Percentiles rank a stretch among this genome's conserved stretches.
These are phyloP conservation scores for Sechiopsis laciniata DNA, from an alignment of 306 rosid species.

Conservation along the genomic window DNA sequence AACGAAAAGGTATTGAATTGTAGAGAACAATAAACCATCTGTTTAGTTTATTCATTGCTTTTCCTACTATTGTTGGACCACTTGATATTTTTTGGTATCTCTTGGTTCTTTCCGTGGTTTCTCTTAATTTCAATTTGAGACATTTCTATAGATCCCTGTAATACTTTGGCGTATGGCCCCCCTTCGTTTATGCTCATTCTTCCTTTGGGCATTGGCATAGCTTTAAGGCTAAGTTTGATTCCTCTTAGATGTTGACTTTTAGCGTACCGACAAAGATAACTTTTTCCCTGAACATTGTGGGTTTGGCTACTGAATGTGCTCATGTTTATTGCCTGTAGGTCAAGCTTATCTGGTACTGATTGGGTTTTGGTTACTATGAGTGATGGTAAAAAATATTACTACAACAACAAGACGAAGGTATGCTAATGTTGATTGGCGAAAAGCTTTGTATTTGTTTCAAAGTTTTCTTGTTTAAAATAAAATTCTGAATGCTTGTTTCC, in stretches of 20 bases:
- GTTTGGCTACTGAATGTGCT: slow-evolving; percentile 6
- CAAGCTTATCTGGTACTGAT: slow-evolving; percentile 69
- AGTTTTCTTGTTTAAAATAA: not conserved
- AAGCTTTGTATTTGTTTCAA: not conserved
- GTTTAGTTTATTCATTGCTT: not conserved
- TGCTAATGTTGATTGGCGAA: slow-evolving; percentile 10
- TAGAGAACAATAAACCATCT: not conserved
- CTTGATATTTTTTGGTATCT: not conserved
- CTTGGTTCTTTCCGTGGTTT: not conserved
- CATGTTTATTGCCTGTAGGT: slow-evolving; percentile 39
- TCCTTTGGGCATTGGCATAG: not conserved
- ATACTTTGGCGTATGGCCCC: not conserved
- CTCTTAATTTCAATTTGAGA: not conserved
- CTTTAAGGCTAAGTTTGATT: not conserved
- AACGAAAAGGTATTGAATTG: not conserved
- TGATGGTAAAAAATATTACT: slow-evolving; percentile 87
- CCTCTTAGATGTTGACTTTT: not conserved
- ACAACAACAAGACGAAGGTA: slow-evolving; percentile 86
- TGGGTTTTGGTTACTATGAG: slow-evolving; percentile 77
- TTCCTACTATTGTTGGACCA: not conserved
- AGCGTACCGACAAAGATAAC: not conserved
- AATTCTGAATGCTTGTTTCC: not conserved
- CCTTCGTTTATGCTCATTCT: not conserved
- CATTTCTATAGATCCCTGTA: not conserved
- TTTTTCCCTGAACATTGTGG: not conserved